Evolutionary conservation across 73 alveolate genomes (phyloP), one percentile per base, ranked within the genome.

Genomic region (Paramecium bursaria): DNA sequence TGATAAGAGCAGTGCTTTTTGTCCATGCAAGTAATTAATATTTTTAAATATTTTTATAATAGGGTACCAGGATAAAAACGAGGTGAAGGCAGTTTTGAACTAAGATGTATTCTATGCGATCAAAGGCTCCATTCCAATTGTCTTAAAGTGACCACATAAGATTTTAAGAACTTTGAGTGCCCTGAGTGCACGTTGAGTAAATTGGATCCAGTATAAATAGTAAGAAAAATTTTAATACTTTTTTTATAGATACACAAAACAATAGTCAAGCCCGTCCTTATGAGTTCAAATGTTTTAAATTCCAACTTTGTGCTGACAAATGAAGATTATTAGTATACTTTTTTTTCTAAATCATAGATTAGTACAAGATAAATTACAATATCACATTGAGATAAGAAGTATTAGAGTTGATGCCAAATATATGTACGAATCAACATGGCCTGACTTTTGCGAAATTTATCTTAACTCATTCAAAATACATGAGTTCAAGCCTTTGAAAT

Each of bases 341-440:
- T 51, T 21, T n/a, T 39, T 52, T 3, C 13, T 46, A 0, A 54
- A 49, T 60, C 26, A 54, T 54, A 53, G 76, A 17, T 73, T 48
- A 42, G 25, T 53, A 55, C 21, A 42, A 17, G 89, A 73, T 5
- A 48, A 53, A 46, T 53, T 27, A 53, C 25, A 79, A 26, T 61
- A 75, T n/a, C 50, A 55, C 26, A 44, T 79, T 3, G 89, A 79
- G 26, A 35, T 79, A 27, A 79, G 89, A 79, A 53, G 79, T 10
- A 79, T 79, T n/a, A 61, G 89, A 42, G 42, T 79, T 17, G 89
- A 79, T 42, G 35, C 89, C 21, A 79, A 79, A 79, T 53, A 79
- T 46, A 79, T 79, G 75, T 49, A 79, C 25, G 89, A 79, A 55
- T 53, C 55, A 10, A 79, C 89, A 1, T 79, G 85, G 89, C 89